phyloP scores from a whole-genome alignment of 257 asterid genomes.

The Sherardia arvensis region DNA sequence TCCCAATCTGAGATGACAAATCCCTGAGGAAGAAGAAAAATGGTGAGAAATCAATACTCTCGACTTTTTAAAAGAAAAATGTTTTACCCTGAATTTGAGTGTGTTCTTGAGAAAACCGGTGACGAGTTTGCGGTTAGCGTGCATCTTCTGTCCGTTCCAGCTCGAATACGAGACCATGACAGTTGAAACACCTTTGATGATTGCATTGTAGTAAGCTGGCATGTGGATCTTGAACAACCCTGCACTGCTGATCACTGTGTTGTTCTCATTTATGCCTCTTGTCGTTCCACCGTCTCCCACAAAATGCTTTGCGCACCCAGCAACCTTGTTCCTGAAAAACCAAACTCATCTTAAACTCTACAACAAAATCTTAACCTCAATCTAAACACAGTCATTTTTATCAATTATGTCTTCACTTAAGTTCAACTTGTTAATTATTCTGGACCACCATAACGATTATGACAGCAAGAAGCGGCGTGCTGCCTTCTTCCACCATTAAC shows the following conservation, averaged over 20 bases:
- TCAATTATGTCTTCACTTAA: background rate
- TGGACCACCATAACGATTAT: background rate
- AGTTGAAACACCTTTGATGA: conserved; percentile 53
- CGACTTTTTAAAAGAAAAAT: too few species aligned
- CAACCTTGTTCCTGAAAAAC: conserved; percentile 24
- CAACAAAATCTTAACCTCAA: too few species aligned
- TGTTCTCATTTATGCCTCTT: conserved; percentile 54
- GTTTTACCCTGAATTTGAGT: conserved; percentile 27
- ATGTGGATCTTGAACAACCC: conserved; percentile 53
- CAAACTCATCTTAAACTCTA: background rate
- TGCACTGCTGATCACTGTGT: conserved; percentile 31
- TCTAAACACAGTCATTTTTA: background rate
- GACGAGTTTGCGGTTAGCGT: conserved; percentile 50
- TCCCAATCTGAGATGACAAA: conserved; percentile 39
- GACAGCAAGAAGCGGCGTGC: background rate
- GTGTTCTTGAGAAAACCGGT: conserved; percentile 53
- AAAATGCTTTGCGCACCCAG: conserved; percentile 62
- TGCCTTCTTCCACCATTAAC: background rate
- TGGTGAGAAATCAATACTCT: background rate
- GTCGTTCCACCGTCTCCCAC: conserved; percentile 80
- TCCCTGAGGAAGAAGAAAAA: conserved; percentile 18
- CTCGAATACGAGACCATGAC: conserved; percentile 74
- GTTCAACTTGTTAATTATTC: background rate
- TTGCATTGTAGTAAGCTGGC: conserved; percentile 46
- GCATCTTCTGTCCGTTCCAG: conserved; percentile 70